phyloP scores from a whole-genome alignment of 495 filamentous ascomycete species.

The Cairneyella variabilis region DNA sequence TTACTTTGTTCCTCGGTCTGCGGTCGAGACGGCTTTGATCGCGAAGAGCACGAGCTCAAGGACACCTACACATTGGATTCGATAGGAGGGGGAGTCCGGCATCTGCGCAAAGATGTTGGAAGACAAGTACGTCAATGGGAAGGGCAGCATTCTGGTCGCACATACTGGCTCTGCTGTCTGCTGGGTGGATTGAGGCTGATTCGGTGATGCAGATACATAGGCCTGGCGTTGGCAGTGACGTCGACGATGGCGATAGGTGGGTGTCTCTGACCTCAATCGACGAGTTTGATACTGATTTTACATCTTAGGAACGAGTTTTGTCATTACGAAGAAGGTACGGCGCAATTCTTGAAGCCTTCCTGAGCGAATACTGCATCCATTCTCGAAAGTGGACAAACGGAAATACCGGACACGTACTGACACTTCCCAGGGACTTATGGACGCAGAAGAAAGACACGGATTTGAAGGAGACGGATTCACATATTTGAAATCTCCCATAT shows the following conservation, averaged over 20 bases:
- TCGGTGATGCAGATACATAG: constrained; percentile 24
- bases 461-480: constrained; percentile 96
- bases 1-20: not conserved
- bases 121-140: constrained; percentile 68
- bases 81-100: constrained; percentile 22
- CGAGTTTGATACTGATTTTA: not conserved
- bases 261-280: not conserved
- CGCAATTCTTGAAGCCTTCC: not conserved
- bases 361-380: not conserved
- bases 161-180: not conserved
- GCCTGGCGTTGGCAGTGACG: constrained; percentile 68
- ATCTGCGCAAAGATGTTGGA: constrained; percentile 61
- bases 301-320: constrained; percentile 42
- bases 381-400: too few species aligned
- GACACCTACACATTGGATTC: constrained; percentile 28
- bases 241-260: constrained; percentile 84
- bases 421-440: constrained; percentile 70
- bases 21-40: not conserved
- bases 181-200: constrained; percentile 8
- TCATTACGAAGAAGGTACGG: constrained; percentile 30
- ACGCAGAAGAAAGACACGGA: constrained; percentile 83
- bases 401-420: constrained; percentile 17
- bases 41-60: constrained; percentile 19
- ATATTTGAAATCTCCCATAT: constrained; percentile 86
- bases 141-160: not conserved